Conservation (phyloP, 2,329 filamentous ascomycete species). For the Aspergillus terreus region DNA sequence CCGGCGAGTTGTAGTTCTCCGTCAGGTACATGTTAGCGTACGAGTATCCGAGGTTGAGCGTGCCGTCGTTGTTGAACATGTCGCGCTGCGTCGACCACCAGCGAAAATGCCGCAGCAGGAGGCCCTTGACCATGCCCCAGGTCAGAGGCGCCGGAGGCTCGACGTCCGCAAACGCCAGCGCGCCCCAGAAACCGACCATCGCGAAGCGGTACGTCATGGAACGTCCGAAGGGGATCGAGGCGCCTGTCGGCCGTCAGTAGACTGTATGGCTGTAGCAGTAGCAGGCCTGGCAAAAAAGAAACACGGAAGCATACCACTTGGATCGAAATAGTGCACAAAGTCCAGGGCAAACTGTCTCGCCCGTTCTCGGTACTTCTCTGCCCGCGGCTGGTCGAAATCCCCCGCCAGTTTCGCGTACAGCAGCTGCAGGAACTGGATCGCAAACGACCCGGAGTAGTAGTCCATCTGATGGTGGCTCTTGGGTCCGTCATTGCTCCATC, state of each 20-base stretch:
- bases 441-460: slow-evolving; percentile 79
- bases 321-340: slow-evolving; percentile 72
- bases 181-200: slow-evolving; percentile 81
- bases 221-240: slow-evolving; percentile 72
- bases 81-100: slow-evolving; percentile 76
- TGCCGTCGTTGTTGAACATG: slow-evolving; percentile 72
- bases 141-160: slow-evolving; percentile 68
- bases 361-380: slow-evolving; percentile 65
- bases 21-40: slow-evolving; percentile 80
- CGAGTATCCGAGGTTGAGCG: slow-evolving; percentile 70
- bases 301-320: slow-evolving; percentile 48
- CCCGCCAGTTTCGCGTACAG: slow-evolving; percentile 70
- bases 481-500: slow-evolving; percentile 80
- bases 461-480: slow-evolving; percentile 79
- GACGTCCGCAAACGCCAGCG: slow-evolving; percentile 70
- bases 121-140: slow-evolving; percentile 76
- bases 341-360: slow-evolving; percentile 66
- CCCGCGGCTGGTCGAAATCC: slow-evolving; percentile 60
- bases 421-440: slow-evolving; percentile 75
- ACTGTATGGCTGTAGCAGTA: not conserved
- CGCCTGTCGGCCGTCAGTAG: slow-evolving; percentile 32
- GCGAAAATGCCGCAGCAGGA: slow-evolving; percentile 68
- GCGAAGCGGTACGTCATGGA: slow-evolving; percentile 79
- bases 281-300: not conserved
- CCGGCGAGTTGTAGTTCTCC: slow-evolving; percentile 80